Evolutionary conservation across 2,329 filamentous ascomycete species (phyloP), one percentile per base, ranked within the genome.

Genomic region (Penicillium polonicum): DNA sequence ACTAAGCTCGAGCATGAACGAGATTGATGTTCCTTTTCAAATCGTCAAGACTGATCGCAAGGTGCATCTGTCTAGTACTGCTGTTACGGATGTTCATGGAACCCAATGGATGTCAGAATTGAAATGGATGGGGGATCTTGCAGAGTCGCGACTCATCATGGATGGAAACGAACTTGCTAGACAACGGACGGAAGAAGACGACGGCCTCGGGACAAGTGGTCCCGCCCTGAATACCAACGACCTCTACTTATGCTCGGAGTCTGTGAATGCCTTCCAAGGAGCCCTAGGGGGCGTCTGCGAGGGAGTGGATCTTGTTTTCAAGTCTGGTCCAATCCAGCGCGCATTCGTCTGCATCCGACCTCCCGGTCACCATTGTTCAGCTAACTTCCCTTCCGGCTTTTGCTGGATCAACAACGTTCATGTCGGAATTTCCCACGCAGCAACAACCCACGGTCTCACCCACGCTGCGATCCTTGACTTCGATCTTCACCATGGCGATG

Each of bases 361-460:
- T 5, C 94, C 94, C 0, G 94, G 94, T 1, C 94, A 99, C 72
- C 94, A 99, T 71, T 99, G 94, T 76, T 96, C 93, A 2, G 86
- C 91, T 4, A 85, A 89, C 49, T 88, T 89, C 67, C 94, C 94
- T 0, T 97, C 93, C 2, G 94, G 94, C 0, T 99, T 99, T 72
- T 99, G 94, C 78, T 99, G 94, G 93, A 79, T 99, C 50, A 99
- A 99, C 74, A 99, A 99, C 71, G 92, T 99, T 0, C 93, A 97
- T 70, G 91, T 99, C 23, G 94, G 93, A 0, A 96, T 99, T 63
- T 90, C 95, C 73, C 90, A 99, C 73, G 93, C 88, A 12, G 88
- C 91, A 21, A 85, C 93, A 61, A 84, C 83, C 39, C 89, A 99
- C 70, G 92, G 89, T 0, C 78, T 97, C 29, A 97, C 93, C 0